Evolutionary conservation across 257 asterid species (phyloP), one percentile per base, ranked within the genome.

Genomic region (Agastache rugosa): DNA sequence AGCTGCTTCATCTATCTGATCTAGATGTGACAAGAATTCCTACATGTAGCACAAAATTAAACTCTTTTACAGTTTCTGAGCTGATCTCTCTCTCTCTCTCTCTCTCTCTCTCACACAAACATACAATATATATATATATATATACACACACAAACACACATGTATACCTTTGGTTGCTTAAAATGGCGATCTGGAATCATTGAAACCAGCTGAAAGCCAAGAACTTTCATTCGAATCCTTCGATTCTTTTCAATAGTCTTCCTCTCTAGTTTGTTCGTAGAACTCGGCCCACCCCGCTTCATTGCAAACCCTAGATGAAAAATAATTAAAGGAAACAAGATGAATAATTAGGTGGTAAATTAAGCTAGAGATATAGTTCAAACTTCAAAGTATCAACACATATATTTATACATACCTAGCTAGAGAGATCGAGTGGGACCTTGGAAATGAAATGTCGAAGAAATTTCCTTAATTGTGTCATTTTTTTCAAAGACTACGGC

Each of bases 11-110:
- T 79, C 82, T 11, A 86, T 14, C 51, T 77, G 88, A 56, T 86
- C 88, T 62, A 35, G 78, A 47, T 75, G 86, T 5, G 90, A 75
- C 54, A 81, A 35, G 48, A 51, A 25, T 6, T 79, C 82, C 89
- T 83, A 79, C 66, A 23, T 15, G 15, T 11, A 22, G 0, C 7
- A 45, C 6, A 45, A 14, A 37, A n/a, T n/a, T n/a, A n/a, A 35
- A 35, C 39, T 35, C 42, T 7, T 31, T n/a, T n/a, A n/a, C n/a
- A n/a, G n/a, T n/a, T n/a, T n/a, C n/a, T n/a, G n/a, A n/a, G n/a
- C n/a, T n/a, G n/a, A n/a, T n/a, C 34, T 29, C 7, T 31, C 34
- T 29, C 34, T 29, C 34, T 29, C 34, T 29, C 34, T 29, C 34
- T 29, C 34, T 29, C 34, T 29, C 34, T 29, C 34, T 29, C 34